These are phyloP conservation scores for Phalaenopsis aphrodite DNA, from an alignment of 106 monocot genomes.

Conservation along the genomic window DNA sequence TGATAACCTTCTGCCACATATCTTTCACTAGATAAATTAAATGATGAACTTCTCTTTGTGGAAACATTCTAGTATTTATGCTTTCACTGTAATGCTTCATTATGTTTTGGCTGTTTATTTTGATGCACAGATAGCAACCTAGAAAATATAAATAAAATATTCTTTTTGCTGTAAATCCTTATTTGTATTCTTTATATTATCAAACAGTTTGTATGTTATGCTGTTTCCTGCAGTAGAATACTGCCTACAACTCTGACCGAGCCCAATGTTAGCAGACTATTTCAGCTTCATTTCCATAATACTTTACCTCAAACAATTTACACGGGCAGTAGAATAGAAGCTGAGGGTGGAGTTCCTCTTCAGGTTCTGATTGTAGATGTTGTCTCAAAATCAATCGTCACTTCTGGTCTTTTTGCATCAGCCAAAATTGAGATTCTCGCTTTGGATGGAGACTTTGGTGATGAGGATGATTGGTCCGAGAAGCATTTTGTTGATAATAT, in stretches of 20 bases:
- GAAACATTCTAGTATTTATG: neutral
- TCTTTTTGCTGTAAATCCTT: neutral
- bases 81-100: neutral
- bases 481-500: constrained; percentile 50
- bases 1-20: neutral
- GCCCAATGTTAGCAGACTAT: constrained; percentile 17
- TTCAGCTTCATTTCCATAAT: constrained; percentile 49
- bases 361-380: constrained; percentile 45
- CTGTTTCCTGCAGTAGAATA: constrained; percentile 21
- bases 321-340: constrained; percentile 66
- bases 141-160: neutral
- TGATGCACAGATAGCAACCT: neutral
- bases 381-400: constrained; percentile 20
- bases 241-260: constrained; percentile 31
- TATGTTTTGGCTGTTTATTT: neutral
- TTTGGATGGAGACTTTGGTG: constrained; percentile 77
- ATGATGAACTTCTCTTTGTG: neutral
- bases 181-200: no score
- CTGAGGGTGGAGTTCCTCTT: constrained; percentile 43
- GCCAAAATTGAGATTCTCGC: constrained; percentile 66
- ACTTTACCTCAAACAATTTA: constrained; percentile 66
- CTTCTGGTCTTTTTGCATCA: constrained; percentile 49
- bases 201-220: neutral
- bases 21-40: neutral
- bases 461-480: constrained; percentile 64